Evolutionary conservation across 306 rosid species (phyloP), one percentile per base, ranked within the genome.

Genomic region (Vachellia pachyceras): DNA sequence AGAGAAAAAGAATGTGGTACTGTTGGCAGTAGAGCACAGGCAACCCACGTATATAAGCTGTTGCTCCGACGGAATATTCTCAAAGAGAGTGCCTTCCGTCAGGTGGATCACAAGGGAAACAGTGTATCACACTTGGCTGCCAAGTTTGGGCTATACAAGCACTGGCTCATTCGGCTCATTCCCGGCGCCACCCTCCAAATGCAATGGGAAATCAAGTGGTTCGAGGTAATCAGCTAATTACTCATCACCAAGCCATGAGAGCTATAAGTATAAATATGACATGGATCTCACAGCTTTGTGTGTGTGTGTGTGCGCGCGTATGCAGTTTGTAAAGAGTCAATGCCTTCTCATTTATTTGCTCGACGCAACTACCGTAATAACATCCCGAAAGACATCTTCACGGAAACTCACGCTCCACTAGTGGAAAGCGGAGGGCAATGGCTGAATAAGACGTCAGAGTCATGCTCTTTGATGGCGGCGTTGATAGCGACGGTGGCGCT

Each of bases 141-240:
- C 50, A 89, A 75, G 54, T 84, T 77, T 11, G 79, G 87, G 66
- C 73, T 18, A 7, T 40, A 83, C 68, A 85, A 73, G 50, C 92
- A 94, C 7, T 90, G 94, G 91, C 90, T 77, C n/a, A n/a, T n/a
- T n/a, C n/a, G n/a, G n/a, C n/a, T n/a, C 46, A 87, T 88, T 69
- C 87, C 94, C 0, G 94, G 92, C 0, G 89, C 85, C 3, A 92
- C 92, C 0, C 69, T 91, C 52, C 93, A 89, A 79, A 88, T 92
- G 92, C 90, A 92, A 66, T 88, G 94, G 92, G 94, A 92, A 77
- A 73, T 85, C 69, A 92, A 86, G 77, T 90, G 97, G 97, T 88
- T 86, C 42, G 36, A 82, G 85, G 96, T 89, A 81, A 35, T 44
- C 41, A 9, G 58, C 10, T 22, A 0, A 23, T 58, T 58, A 0